Percentiles rank a stretch among this genome's conserved stretches.
phyloP scores from a whole-genome alignment of 768 basidiomycete species.

The Glaciozyma martinii region DNA sequence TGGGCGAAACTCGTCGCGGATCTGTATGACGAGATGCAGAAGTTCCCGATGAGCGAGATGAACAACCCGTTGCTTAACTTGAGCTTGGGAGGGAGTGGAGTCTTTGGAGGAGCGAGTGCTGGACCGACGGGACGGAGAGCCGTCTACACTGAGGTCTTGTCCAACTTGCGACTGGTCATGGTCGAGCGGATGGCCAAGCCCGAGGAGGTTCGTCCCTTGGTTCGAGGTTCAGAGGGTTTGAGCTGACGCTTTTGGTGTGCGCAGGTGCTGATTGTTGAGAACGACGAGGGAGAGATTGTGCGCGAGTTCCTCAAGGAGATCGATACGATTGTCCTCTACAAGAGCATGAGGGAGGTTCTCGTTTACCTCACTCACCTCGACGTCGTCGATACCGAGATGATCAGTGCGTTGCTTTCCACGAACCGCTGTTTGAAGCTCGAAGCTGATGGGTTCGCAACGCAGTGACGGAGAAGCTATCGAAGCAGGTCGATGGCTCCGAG shows the following conservation, averaged over 20 bases:
- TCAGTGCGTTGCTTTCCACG: conserved; percentile 41
- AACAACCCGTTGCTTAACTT: conserved; percentile 72
- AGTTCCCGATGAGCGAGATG: conserved; percentile 66
- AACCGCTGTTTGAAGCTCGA: background rate
- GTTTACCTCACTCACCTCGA: conserved; percentile 97
- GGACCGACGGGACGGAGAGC: conserved; percentile 67
- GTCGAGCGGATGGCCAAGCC: conserved; percentile 99
- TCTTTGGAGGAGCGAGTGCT: conserved; percentile 36
- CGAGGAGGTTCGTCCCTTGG: conserved; percentile 61
- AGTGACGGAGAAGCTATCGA: conserved; percentile 88
- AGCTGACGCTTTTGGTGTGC: background rate
- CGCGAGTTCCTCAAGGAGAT: conserved; percentile 85
- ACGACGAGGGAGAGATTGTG: conserved; percentile 98
- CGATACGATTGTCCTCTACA: conserved; percentile 97
- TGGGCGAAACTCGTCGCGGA: conserved; percentile 93
- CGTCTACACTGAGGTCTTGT: conserved; percentile 89
- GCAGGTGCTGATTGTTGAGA: conserved; percentile 94
- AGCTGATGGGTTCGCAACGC: background rate
- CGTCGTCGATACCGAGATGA: conserved; percentile 89
- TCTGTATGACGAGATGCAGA: conserved; percentile 93
- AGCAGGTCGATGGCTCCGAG: conserved; percentile 73
- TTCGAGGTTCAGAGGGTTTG: background rate
- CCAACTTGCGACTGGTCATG: conserved; percentile 85
- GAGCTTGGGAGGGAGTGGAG: conserved; percentile 56
- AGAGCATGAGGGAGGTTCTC: conserved; percentile 93